Evolutionary conservation across 2,329 filamentous ascomycete species (phyloP).

Genomic region (Penicillium aurantiogriseum): DNA sequence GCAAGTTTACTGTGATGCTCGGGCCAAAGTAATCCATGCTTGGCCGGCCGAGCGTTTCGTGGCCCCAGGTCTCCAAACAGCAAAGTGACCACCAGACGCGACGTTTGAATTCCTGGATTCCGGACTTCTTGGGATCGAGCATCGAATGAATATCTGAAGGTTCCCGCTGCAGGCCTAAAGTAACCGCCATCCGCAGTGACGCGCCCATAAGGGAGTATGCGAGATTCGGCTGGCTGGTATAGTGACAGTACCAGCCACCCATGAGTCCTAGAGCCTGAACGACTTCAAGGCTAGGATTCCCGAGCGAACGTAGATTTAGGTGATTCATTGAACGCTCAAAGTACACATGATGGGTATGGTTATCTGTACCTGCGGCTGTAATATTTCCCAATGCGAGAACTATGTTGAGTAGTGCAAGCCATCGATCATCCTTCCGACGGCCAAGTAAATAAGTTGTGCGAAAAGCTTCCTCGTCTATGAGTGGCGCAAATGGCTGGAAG

Average conservation of each 20-base stretch:
- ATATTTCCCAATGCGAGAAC: conserved; percentile 72
- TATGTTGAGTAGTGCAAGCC: conserved; percentile 70
- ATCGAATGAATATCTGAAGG: conserved; percentile 35
- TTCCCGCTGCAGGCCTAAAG: conserved; percentile 67
- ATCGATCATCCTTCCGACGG: conserved; percentile 63
- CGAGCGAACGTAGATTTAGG: conserved; percentile 63
- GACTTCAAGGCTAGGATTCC: conserved; percentile 67
- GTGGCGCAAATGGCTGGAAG: conserved; percentile 67
- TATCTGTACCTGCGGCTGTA: conserved; percentile 58
- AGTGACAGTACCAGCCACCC: conserved; percentile 72
- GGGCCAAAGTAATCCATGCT: conserved; percentile 65
- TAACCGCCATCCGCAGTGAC: conserved; percentile 67
- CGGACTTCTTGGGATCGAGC: conserved; percentile 43
- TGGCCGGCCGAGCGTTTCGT: conserved; percentile 65
- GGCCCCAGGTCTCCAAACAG: conserved; percentile 69
- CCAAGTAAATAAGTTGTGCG: conserved; percentile 61
- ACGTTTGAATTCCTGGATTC: conserved; percentile 57
- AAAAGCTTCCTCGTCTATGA: conserved; percentile 69
- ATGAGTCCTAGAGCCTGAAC: conserved; percentile 68
- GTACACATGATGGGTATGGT: conserved; percentile 65
- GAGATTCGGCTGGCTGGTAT: conserved; percentile 72
- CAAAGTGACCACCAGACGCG: conserved; percentile 72
- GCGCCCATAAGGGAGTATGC: conserved; percentile 70
- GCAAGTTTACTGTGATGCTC: conserved; percentile 61
- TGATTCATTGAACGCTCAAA: conserved; percentile 66